Evolutionary conservation across 176 grass and related monocot species (phyloP), one percentile per base, ranked within the genome.

Genomic region (Juncus effusus): DNA sequence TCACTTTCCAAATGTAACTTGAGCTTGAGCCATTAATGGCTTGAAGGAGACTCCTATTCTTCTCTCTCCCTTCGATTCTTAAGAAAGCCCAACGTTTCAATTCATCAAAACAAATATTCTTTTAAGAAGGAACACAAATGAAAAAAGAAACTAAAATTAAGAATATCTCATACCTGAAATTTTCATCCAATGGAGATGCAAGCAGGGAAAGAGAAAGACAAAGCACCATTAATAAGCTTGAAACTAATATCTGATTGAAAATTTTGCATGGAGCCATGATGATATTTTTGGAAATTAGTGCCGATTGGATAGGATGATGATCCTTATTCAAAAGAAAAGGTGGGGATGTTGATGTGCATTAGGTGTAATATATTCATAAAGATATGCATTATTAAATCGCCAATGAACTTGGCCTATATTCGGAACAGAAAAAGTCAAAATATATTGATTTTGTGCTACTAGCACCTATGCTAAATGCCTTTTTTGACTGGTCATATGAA

Each of bases 1-100:
- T 36, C 66, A 78, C 55, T 59, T 56, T 56, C 76, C 77, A 59
- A 16, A 12, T 56, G 10, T 44, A 52, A 38, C 69, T 73, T 53
- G 61, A 64, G 39, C 57, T 77, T 14, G 8, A 36, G 49, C 51
- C 37, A 64, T 64, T 19, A 64, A 64, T 64, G 61, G 40, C 40
- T 38, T 64, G n/a, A 64, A 44, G 37, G 61, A 64, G 61, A 16
- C 42, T 71, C 42, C 38, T 57, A 16, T 40, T 16, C 38, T 58
- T 56, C 49, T 56, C 51, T 57, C 38, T 57, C 6, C 40, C 67
- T 71, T 71, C 54, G 36, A 28, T 28, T 59, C 38, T 62, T 10
- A 62, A 6, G 5, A 62, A 36, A 13, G 35, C 59, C 7, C 37
- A 62, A 62, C 9, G 6, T 6, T 6, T 60, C 56, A 16, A 28